Base-by-base conservation (phyloP, 2,329 filamentous ascomycete species). In the Fusarium sulawesiense region DNA sequence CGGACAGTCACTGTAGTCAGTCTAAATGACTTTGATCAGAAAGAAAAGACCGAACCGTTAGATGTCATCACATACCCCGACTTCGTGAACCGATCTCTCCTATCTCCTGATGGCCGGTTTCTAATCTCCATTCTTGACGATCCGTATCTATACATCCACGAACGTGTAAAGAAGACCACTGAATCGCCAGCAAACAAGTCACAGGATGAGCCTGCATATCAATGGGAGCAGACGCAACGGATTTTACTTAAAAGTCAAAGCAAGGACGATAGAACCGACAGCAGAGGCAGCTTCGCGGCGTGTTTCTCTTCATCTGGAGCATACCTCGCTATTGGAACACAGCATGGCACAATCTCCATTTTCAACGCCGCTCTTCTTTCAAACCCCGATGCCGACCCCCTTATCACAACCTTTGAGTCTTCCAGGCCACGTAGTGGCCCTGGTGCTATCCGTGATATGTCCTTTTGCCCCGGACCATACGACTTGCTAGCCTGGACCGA, bases 401-500 rank as follows among this genome's bases (percentile, higher is more conserved):
- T 97, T 48, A 81, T 97, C 40, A 91, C 90, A 23, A 87, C 91
- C 11, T 93, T 98, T 75, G 87, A 88, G 61, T 94, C 94, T 18
- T 94, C 94, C 1, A 86, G 93, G 65, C 88, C 93, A 1, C 86
- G 88, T 64, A 86, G 84, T n/a, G 86, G 88, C 23, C 85, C 87
- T 21, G 95, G 95, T 45, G 94, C 95, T 32, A 90, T 98, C 56
- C 88, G 96, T 66, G 93, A 94, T 66, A 97, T 98, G 92, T 87
- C 91, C 2, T 99, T 99, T 77, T 94, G 93, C 7, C 94, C 95
- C 1, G 92, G 92, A 2, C 93, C 94, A 1, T 95, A 91, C 84
- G 95, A 98, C 77, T 87, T 99, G 20, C 83, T 99, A 42, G 92
- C 97, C 9, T 98, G 96, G 94, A 93, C 94, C 11, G 96, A 99